phyloP scores from a whole-genome alignment of 192 early-diverging fungal species.

The Powellomyces hirtus region DNA sequence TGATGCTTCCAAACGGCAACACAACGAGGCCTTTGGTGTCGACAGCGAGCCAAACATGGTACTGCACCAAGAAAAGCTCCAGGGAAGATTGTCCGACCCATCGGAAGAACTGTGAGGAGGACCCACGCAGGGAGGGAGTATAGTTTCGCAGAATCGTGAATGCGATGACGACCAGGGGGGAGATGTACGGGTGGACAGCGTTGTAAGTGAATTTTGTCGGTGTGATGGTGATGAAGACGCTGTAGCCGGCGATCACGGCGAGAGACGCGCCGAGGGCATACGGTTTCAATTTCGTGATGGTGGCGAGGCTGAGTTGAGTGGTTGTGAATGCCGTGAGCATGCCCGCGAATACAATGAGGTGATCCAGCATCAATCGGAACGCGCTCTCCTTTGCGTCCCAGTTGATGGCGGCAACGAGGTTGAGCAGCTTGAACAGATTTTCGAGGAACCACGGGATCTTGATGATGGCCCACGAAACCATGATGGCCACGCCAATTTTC shows the following conservation, averaged over 20 bases:
- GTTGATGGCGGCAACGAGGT: conserved; percentile 41
- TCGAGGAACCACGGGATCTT: conserved; percentile 42
- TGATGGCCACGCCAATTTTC: conserved; percentile 51
- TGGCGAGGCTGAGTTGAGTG: conserved; percentile 28
- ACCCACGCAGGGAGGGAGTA: conserved; percentile 50
- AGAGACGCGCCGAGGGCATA: conserved; percentile 27
- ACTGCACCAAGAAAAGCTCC: conserved; percentile 78
- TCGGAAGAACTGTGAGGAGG: conserved; percentile 51
- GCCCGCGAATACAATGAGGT: conserved; percentile 65
- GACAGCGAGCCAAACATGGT: conserved; percentile 72
- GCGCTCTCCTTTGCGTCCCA: conserved; percentile 70
- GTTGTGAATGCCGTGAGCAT: conserved; percentile 59
- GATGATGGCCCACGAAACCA: conserved; percentile 35
- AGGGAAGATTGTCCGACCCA: conserved; percentile 65
- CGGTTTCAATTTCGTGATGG: conserved; percentile 3
- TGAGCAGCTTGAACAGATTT: conserved; percentile 40
- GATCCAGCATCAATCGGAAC: conserved; percentile 70
- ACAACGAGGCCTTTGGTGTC: conserved; percentile 73
- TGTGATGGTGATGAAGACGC: conserved; percentile 46
- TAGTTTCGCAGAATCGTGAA: conserved; percentile 70
- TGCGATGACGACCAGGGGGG: conserved; percentile 55
- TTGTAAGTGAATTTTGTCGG: conserved; percentile 65
- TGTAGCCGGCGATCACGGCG: conserved; percentile 51
- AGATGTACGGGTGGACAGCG: conserved; percentile 63
- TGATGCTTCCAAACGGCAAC: background rate